These are phyloP conservation scores for Hericium alpestre DNA, from an alignment of 768 basidiomycete species.

Conservation along the genomic window DNA sequence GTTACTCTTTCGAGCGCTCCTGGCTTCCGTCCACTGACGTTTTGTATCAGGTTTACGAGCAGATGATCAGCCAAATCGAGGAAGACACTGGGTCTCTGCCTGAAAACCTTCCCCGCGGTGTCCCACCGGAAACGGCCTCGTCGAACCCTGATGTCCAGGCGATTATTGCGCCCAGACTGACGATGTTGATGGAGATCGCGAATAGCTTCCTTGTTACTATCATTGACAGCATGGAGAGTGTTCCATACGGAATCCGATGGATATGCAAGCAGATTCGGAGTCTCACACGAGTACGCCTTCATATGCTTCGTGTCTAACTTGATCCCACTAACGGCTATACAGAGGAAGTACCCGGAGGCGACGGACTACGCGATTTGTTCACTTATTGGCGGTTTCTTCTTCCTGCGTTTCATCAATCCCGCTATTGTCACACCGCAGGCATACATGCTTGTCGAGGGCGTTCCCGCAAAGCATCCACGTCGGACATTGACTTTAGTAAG, in stretches of 20 bases:
- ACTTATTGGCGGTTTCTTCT: conserved; percentile 98
- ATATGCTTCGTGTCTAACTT: neutral
- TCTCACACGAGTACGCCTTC: conserved; percentile 64
- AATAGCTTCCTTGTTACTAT: conserved; percentile 96
- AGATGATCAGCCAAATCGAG: conserved; percentile 98
- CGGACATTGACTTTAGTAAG: conserved; percentile 83
- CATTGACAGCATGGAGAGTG: conserved; percentile 96
- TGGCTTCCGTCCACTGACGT: neutral
- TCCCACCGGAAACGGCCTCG: conserved; percentile 88
- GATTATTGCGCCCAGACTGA: conserved; percentile 91
- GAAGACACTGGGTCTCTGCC: conserved; percentile 93
- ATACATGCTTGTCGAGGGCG: conserved; percentile 97
- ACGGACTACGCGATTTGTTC: conserved; percentile 98
- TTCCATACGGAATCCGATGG: conserved; percentile 99
- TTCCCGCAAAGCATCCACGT: conserved; percentile 94
- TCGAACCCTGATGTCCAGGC: conserved; percentile 94
- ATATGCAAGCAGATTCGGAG: conserved; percentile 99
- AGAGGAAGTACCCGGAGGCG: conserved; percentile 99
- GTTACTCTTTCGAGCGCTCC: neutral
- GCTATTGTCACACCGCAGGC: conserved; percentile 99
- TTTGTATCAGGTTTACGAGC: conserved; percentile 81
- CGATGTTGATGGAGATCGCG: conserved; percentile 99
- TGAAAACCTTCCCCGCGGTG: conserved; percentile 82
- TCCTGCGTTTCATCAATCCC: conserved; percentile 98
- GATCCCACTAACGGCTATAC: conserved; percentile 2